A percentile compares a stretch with the other conserved stretches of the same genome.
These are phyloP conservation scores for Remersonia thermophila DNA, from an alignment of 2,329 filamentous ascomycete species.

Conservation along the genomic window DNA sequence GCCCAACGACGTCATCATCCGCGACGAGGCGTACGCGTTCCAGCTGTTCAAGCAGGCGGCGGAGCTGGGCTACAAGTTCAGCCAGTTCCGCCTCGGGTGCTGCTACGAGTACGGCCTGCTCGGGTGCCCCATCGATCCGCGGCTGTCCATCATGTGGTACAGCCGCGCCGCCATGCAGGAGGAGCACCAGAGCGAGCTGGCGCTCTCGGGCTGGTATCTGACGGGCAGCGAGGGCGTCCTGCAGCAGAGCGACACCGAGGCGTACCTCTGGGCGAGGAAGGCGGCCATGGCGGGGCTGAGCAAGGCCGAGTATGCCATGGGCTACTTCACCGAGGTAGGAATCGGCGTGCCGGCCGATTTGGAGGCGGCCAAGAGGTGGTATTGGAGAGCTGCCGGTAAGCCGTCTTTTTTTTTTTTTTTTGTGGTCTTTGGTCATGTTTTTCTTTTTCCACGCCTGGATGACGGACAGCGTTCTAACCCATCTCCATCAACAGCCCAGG, in stretches of 20 bases:
- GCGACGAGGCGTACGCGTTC: slow-evolving; percentile 72
- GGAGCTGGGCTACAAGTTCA: slow-evolving; percentile 86
- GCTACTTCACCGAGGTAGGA: slow-evolving; percentile 90
- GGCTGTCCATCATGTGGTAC: slow-evolving; percentile 87
- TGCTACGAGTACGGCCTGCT: slow-evolving; percentile 83
- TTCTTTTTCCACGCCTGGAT: slow-evolving; percentile 21
- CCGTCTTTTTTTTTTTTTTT: slow-evolving; percentile 38
- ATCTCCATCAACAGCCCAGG: slow-evolving; percentile 54
- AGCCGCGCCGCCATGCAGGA: slow-evolving; percentile 80
- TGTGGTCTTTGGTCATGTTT: slow-evolving; percentile 34
- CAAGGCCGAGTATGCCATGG: slow-evolving; percentile 97
- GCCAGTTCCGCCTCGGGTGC: slow-evolving; percentile 77
- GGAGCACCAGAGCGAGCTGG: slow-evolving; percentile 84
- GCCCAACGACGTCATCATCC: slow-evolving; percentile 59
- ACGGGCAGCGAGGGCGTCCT: slow-evolving; percentile 82
- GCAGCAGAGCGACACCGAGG: slow-evolving; percentile 86
- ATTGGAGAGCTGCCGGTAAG: slow-evolving; percentile 92
- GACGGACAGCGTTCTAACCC: slow-evolving; percentile 9
- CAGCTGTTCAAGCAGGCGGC: slow-evolving; percentile 75
- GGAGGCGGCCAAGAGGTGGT: slow-evolving; percentile 96
- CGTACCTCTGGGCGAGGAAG: slow-evolving; percentile 93
- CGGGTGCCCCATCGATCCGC: slow-evolving; percentile 69
- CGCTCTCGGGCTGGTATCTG: slow-evolving; percentile 84
- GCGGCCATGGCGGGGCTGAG: slow-evolving; percentile 76
- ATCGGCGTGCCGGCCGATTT: slow-evolving; percentile 78